Evolutionary conservation across 1,284 basidiomycete species (phyloP), one percentile per base, ranked within the genome.

Genomic region (Clitocybe nebularis): DNA sequence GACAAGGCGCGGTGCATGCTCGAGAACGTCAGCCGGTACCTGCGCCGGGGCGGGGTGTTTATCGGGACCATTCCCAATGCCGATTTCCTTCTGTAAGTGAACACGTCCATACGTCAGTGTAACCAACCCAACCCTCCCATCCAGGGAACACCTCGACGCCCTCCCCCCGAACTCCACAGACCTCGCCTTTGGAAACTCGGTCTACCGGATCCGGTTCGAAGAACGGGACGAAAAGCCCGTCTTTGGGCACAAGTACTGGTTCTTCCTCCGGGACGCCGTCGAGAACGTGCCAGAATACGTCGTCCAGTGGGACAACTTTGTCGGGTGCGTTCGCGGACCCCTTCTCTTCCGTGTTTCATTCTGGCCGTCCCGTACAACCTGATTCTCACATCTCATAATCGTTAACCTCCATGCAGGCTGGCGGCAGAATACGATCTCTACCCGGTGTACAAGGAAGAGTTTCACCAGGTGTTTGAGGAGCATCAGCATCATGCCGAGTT

Each of bases 221-320:
- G 67, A 79, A 39, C 81, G 75, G 47, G 65, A 73, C 7, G 69
- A 79, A 45, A 69, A 75, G 40, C 81, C 85, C 5, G 53, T 82
- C 9, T 95, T 86, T 58, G 96, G 96, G 3, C 89, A 97, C 62
- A 82, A 87, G 45, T 99, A 99, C 60, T 85, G 79, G 61, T 99
- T 99, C 71, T 97, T 81, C 68, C 77, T 99, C 22, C 70, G 81
- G 57, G 96, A 99, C 57, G 96, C 96, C 1, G 94, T 99, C 3
- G 93, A 93, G 54, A 85, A 98, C 57, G 94, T 98, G 21, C 94
- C 94, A 2, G 96, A 99, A 62, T 99, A 95, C 57, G 74, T 99
- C 36, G 95, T 99, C 6, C 77, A 84, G 43, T 99, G 95, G 93
- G 84, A 92, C 24, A 84, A 85, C 53, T 98, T 99, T 59, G 84